Evolutionary conservation across 163 green algal species (phyloP).

Genomic region (Volvox carteri): DNA sequence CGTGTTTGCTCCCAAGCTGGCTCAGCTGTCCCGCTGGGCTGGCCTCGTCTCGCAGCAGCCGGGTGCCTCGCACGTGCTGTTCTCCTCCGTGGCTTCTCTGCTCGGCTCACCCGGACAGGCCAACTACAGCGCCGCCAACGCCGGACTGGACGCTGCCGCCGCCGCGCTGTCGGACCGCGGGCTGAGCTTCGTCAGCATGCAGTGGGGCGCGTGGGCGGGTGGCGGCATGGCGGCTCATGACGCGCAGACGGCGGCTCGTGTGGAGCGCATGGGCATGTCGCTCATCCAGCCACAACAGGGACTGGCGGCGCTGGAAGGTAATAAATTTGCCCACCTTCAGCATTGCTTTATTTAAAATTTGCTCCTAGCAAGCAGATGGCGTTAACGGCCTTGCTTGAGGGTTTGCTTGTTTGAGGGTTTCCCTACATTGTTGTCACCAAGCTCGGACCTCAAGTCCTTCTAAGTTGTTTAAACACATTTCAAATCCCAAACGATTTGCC

Average conservation of each 20-base stretch:
- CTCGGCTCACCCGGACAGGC: constrained; percentile 90
- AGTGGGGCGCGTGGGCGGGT: constrained; percentile 91
- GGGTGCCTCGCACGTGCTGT: constrained; percentile 60
- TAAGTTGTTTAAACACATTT: background rate
- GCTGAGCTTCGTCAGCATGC: constrained; percentile 67
- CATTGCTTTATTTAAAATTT: too few species aligned
- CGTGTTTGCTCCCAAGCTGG: constrained; percentile 80
- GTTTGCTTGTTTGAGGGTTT: too few species aligned
- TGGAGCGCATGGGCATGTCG: constrained; percentile 88
- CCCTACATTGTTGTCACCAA: background rate
- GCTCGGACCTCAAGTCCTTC: background rate
- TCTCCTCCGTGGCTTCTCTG: constrained; percentile 77
- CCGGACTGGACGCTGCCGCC: constrained; percentile 80
- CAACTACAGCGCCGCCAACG: constrained; percentile 94
- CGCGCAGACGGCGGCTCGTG: constrained; percentile 71
- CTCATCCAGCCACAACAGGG: constrained; percentile 75
- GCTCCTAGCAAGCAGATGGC: too few species aligned
- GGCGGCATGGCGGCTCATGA: constrained; percentile 88
- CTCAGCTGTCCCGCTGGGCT: constrained; percentile 38
- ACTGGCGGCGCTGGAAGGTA: constrained; percentile 72
- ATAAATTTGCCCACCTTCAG: background rate
- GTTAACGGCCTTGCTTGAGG: too few species aligned
- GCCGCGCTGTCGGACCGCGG: constrained; percentile 14
- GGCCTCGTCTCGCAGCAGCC: constrained; percentile 45
- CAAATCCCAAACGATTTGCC: too few species aligned